Conservation (phyloP, 1,284 basidiomycete species). For the Exobasidium rhododendri region DNA sequence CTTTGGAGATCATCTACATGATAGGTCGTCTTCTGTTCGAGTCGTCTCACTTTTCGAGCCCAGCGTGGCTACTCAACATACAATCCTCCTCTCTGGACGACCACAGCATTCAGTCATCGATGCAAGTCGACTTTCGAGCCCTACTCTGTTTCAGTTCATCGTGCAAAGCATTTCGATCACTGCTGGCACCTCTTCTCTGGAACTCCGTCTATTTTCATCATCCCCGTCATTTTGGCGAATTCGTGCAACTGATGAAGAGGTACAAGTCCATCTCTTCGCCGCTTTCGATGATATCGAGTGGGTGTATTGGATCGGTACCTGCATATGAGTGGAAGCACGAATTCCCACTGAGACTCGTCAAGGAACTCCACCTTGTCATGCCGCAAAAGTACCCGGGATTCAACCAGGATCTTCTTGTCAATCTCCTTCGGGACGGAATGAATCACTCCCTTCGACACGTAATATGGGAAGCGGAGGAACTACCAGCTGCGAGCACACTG, state of each 20-base stretch:
- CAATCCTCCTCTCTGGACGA: not conserved
- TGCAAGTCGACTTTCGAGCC: not conserved
- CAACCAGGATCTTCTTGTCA: constrained; percentile 9
- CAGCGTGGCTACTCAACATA: not conserved
- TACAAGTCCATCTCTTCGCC: constrained; percentile 14
- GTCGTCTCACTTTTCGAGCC: not conserved
- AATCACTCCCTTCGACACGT: constrained; percentile 6
- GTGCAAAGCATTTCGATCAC: not conserved
- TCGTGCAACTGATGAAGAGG: constrained; percentile 11
- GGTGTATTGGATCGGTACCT: not conserved
- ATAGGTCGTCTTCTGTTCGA: not conserved
- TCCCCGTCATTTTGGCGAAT: constrained; percentile 13
- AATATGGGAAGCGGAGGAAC: constrained; percentile 13
- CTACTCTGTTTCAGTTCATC: constrained; percentile 1
- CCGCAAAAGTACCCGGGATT: constrained; percentile 12
- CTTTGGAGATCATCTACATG: constrained; percentile 2
- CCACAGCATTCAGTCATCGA: not conserved
- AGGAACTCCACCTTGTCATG: constrained; percentile 3
- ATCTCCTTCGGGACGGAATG: constrained; percentile 8
- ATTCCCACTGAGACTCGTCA: constrained; percentile 7
- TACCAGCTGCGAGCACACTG: constrained; percentile 1
- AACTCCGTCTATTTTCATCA: constrained; percentile 12
- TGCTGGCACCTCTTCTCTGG: constrained; percentile 19
- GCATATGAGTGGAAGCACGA: not conserved
- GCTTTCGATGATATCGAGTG: not conserved